Evolutionary conservation across 2,329 filamentous ascomycete genomes (phyloP), one percentile per base, ranked within the genome.

Genomic region (Botrytis fragariae): DNA sequence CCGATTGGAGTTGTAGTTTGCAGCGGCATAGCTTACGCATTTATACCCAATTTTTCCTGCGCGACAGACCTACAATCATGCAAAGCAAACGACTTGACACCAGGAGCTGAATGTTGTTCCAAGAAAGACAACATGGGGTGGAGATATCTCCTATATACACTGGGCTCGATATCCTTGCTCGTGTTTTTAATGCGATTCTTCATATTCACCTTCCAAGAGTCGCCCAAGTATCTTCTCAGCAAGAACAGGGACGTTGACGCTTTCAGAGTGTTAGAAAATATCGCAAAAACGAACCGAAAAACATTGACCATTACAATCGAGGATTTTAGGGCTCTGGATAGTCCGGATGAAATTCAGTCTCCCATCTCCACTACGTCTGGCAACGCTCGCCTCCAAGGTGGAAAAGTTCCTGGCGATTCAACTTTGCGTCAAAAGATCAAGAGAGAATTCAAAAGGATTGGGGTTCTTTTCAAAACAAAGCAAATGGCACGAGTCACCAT

Each of bases 151-250:
- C 80, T 88, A 76, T 84, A 88, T 71, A 81, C 83, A 10, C 85
- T 89, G 81, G 88, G 88, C 10, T 85, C 83, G 0, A 82, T 89
- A 18, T 85, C 87, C 0, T 82, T 90, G 72, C 75, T 86, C 61
- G 86, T 89, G 82, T 90, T 88, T 74, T 74, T 86, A 45, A 76
- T 86, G 22, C 87, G 88, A n/a, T 88, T 87, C 75, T 79, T 86
- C 12, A 82, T 86, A 74, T 90, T 90, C 79, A 86, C 83, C 16
- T 85, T 90, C 63, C 87, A 84, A 75, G 88, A 90, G 76, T 87
- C 85, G 0, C 88, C 88, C 1, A 89, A 89, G 74, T 89, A 84
- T 74, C 82, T 89, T 20, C 86, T 89, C 83, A 85, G 86, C 32
- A 86, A 86, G 75, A 87, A 87, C 0, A 81, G 81, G 25, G 85